Base-by-base conservation (phyloP, 805 yeast genomes). In the Candida mattraensis region DNA sequence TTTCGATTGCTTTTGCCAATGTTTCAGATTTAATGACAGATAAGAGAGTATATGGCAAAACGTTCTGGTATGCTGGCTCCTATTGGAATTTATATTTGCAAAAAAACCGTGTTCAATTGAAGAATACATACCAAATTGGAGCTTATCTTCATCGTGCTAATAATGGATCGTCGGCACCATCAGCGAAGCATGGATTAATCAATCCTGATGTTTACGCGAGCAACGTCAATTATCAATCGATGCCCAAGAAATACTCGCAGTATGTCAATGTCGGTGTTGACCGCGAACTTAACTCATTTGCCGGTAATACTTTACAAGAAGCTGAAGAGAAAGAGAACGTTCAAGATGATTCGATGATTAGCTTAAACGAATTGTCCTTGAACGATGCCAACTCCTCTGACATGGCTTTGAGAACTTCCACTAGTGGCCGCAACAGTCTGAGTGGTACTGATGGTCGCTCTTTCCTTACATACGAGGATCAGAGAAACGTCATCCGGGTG, bases 21-120 rank as follows among this genome's bases (percentile, higher is more conserved):
- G 66, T 76, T 3, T 65, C 72, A 3, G 65, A 64, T 9, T 56
- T 76, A 12, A 54, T 60, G 11, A 62, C 69, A 1, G 74, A 67
- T 12, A 69, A 66, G 45, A 56, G 80, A 26, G 70, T 72, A 1
- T 75, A 75, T 45, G 70, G 75, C 7, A 66, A 69, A 39, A 67
- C 77, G 0, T 59, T 73, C 21, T 75, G 80, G 78, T 75, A 74
- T 47, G 78, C 79, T n/a, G 81, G 81, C 0, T 73, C 80, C 8
- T 72, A 69, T 45, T 76, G 81, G 81, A 74, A 72, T 43, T 52
- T 76, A 7, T 76, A 76, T 48, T 57, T 74, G 20, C 80, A 76
- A 39, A 75, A 72, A 44, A 67, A 58, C 28, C 53, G 51, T 17
- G 53, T 68, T 24, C 60, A 61, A 15, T 56, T 60, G 28, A 66